These are phyloP conservation scores for Platanthera zijinensis DNA, from an alignment of 106 monocot species.

Conservation along the genomic window DNA sequence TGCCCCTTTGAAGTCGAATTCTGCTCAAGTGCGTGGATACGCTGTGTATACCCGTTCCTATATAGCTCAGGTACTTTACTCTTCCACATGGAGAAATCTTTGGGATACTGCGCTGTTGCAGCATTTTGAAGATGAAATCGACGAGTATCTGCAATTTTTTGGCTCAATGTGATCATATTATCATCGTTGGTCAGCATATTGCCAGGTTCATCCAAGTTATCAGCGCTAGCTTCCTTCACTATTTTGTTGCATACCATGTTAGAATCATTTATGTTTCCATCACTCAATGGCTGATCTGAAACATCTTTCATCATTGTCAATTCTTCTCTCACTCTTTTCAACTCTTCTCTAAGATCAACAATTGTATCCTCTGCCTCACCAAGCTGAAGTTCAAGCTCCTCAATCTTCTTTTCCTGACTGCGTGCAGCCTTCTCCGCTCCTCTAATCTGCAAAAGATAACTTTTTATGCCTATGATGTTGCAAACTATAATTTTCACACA, in stretches of 20 bases:
- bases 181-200: neutral
- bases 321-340: constrained; percentile 17
- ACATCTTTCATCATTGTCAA: constrained; percentile 5
- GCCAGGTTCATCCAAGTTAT: constrained; percentile 1
- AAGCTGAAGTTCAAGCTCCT: constrained; percentile 22
- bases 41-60: constrained; percentile 57
- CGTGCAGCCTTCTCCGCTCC: constrained; percentile 11
- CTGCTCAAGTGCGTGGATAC: constrained; percentile 58
- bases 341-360: constrained; percentile 14
- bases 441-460: constrained; percentile 15
- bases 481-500: neutral
- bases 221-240: neutral
- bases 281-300: constrained; percentile 9
- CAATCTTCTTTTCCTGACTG: constrained; percentile 14
- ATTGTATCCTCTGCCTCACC: constrained; percentile 21
- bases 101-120: constrained; percentile 6
- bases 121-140: constrained; percentile 4
- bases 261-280: constrained; percentile 7
- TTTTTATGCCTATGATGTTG: neutral
- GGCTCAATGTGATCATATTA: neutral
- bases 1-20: constrained; percentile 10
- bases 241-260: neutral
- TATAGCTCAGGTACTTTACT: constrained; percentile 50
- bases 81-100: constrained; percentile 28
- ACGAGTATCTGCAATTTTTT: neutral